phyloP scores from a whole-genome alignment of 305 asterid species.

The Coffea humblotiana region DNA sequence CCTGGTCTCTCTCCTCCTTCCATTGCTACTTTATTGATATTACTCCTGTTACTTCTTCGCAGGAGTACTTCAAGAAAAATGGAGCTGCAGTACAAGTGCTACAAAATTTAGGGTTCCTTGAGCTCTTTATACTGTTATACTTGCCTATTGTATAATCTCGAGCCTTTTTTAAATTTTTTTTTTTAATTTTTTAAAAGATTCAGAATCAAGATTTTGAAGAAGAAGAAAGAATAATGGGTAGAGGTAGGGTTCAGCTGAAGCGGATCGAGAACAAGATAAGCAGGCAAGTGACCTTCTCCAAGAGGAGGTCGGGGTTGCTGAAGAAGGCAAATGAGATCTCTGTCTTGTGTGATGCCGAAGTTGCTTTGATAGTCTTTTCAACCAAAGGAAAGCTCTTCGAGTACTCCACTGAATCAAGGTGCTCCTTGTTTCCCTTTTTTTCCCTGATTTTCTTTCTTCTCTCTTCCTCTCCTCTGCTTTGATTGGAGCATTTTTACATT shows the following conservation, averaged over 20 bases:
- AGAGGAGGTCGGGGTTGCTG: conserved; percentile 61
- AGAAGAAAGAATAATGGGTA: conserved; percentile 41
- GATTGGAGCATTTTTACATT: background rate
- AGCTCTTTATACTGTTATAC: background rate
- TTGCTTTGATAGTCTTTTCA: conserved; percentile 64
- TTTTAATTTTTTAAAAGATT: background rate
- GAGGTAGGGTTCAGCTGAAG: conserved; percentile 70
- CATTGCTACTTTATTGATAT: background rate
- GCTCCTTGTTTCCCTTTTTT: background rate
- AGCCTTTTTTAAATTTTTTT: too few species aligned
- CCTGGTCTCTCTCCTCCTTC: background rate
- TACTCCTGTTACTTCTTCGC: background rate
- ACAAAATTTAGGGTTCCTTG: conserved; percentile 30
- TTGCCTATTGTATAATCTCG: background rate
- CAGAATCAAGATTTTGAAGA: background rate
- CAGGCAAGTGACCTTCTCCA: conserved; percentile 75
- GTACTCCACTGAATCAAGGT: conserved; percentile 63
- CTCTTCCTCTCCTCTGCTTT: background rate
- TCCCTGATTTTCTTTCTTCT: background rate
- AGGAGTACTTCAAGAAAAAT: too few species aligned
- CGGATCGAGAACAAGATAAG: conserved; percentile 72
- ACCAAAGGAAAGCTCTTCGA: conserved; percentile 64
- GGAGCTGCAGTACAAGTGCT: background rate
- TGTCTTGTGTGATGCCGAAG: conserved; percentile 69
- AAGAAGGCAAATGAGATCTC: conserved; percentile 84